phyloP scores from a whole-genome alignment of 2,329 filamentous ascomycete genomes.

The Leptographium flavum region DNA sequence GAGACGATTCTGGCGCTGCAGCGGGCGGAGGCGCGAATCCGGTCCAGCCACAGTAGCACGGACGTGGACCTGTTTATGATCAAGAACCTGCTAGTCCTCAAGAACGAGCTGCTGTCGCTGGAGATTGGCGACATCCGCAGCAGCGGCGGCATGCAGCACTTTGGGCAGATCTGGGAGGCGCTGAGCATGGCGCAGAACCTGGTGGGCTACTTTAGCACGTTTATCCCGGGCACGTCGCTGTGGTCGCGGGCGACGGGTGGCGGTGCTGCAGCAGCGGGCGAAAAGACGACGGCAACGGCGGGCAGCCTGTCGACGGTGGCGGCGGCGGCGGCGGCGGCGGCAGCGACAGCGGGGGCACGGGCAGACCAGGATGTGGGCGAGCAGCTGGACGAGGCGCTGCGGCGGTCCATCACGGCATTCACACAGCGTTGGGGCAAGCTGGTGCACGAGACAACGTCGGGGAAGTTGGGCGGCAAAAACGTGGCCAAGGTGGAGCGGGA shows the following conservation, averaged over 20 bases:
- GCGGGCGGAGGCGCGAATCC: conserved; percentile 58
- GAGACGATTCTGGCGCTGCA: conserved; percentile 77
- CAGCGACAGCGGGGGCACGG: not conserved
- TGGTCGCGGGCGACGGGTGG: conserved; percentile 23
- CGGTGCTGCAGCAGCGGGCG: not conserved
- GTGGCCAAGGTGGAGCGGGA: conserved; percentile 40
- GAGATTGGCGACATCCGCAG: conserved; percentile 65
- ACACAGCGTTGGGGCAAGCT: conserved; percentile 44
- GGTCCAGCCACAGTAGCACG: conserved; percentile 40
- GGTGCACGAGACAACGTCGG: conserved; percentile 32
- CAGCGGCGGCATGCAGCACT: conserved; percentile 38
- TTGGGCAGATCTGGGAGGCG: conserved; percentile 50
- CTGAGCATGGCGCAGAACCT: conserved; percentile 39
- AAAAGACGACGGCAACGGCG: not conserved
- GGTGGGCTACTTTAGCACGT: conserved; percentile 42
- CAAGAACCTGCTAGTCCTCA: conserved; percentile 85
- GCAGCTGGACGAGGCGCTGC: conserved; percentile 47
- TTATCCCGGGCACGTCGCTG: conserved; percentile 37
- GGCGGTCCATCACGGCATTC: conserved; percentile 48
- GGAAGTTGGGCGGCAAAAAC: conserved; percentile 33
- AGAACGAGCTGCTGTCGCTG: conserved; percentile 89
- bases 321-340: conserved; percentile 21
- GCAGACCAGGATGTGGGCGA: conserved; percentile 43
- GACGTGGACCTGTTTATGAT: conserved; percentile 88
- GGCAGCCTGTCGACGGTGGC: conserved; percentile 13